Percentiles rank a stretch among this genome's conserved stretches.
Evolutionary conservation across 164 flowering plant species (phyloP).

Genomic region (Stephania japonica): DNA sequence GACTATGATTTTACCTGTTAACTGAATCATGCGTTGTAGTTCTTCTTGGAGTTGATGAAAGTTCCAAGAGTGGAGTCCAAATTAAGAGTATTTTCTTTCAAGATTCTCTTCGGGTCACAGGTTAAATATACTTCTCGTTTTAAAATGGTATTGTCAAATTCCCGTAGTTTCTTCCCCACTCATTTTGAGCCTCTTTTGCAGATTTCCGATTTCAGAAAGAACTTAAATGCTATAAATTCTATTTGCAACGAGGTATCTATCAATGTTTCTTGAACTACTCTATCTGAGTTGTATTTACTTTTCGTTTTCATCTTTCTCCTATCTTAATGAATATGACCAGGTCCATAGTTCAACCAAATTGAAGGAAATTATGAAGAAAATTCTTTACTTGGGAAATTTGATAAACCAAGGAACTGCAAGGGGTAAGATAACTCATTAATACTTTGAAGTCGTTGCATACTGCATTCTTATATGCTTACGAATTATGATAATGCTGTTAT

Average conservation of each 20-base stretch:
- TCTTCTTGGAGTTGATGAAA: constrained; percentile 90
- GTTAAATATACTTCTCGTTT: constrained; percentile 28
- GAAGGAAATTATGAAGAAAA: constrained; percentile 85
- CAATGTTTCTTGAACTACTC: background rate
- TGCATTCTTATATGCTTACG: background rate
- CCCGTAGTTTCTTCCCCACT: constrained; percentile 1
- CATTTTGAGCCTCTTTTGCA: constrained; percentile 23
- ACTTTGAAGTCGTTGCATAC: background rate
- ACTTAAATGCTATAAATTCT: constrained; percentile 60
- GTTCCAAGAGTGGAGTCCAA: constrained; percentile 94
- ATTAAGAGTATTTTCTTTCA: constrained; percentile 85
- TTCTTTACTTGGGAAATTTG: constrained; percentile 77
- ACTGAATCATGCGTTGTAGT: constrained; percentile 37
- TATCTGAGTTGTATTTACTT: background rate
- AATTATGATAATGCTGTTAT: background rate
- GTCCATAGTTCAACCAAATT: constrained; percentile 67
- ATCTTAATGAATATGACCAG: constrained; percentile 30
- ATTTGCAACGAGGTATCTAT: constrained; percentile 80
- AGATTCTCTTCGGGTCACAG: constrained; percentile 85
- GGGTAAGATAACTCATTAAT: constrained; percentile 41
- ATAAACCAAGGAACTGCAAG: constrained; percentile 96
- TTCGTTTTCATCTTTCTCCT: constrained; percentile 12
- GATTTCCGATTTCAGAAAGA: constrained; percentile 75
- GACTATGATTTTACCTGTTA: background rate
- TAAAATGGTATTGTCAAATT: background rate